Conservation (phyloP, 208 protist species). For the Acanthamoeba castellanii region DNA sequence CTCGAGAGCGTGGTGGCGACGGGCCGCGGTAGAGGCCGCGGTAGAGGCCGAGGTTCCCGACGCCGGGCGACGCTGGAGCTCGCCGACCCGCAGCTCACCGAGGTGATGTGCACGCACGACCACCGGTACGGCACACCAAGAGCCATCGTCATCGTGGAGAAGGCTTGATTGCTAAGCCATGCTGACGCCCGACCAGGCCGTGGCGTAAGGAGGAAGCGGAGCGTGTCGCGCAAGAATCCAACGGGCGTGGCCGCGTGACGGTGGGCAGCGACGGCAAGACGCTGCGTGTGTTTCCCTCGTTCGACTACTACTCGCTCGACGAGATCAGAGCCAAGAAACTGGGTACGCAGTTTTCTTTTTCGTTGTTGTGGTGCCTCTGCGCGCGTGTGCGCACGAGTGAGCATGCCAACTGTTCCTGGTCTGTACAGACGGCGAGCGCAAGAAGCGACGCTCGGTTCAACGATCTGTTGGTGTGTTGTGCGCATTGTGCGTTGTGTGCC, state of each 20-base stretch:
- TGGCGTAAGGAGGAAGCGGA: slow-evolving; percentile 37
- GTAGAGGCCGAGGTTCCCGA: background rate
- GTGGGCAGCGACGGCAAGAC: slow-evolving; percentile 51
- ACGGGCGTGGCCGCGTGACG: slow-evolving; percentile 22
- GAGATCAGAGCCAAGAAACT: slow-evolving; percentile 66
- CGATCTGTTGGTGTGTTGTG: too few species aligned
- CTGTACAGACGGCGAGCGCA: too few species aligned
- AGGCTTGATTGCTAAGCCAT: background rate
- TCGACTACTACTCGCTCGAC: slow-evolving; percentile 30
- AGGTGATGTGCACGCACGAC: slow-evolving; percentile 16
- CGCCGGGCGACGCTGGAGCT: background rate
- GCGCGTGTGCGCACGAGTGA: background rate
- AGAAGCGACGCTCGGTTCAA: too few species aligned
- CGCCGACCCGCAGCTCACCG: background rate
- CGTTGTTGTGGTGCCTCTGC: background rate
- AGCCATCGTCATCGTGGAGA: background rate
- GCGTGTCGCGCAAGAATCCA: slow-evolving; percentile 8
- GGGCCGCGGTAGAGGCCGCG: background rate
- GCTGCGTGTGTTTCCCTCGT: slow-evolving; percentile 38
- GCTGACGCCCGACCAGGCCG: background rate
- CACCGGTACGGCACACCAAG: background rate
- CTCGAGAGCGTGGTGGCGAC: background rate
- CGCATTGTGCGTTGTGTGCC: too few species aligned
- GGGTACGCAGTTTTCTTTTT: background rate
- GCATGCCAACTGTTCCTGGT: too few species aligned